A percentile compares a stretch with the other conserved stretches of the same genome.
phyloP scores from a whole-genome alignment of 495 filamentous ascomycete species.

The Lepidopterella palustris region DNA sequence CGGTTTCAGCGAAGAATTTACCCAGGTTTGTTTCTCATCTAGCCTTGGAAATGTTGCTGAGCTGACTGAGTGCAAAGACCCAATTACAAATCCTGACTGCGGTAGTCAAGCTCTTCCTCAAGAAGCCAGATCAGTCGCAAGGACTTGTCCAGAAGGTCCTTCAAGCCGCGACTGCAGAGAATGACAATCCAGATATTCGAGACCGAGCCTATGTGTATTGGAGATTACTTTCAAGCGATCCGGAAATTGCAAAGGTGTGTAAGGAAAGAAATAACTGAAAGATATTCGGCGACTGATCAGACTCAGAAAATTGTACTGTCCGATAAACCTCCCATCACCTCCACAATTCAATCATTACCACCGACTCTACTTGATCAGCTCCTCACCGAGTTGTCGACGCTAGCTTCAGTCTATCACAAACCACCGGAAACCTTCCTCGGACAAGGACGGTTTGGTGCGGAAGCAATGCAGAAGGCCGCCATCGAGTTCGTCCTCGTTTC shows the following conservation, averaged over 20 bases:
- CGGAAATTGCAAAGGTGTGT: constrained; percentile 71
- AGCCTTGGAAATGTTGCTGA: background rate
- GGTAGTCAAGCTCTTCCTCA: constrained; percentile 94
- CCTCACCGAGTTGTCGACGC: constrained; percentile 83
- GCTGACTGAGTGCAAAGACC: constrained; percentile 48
- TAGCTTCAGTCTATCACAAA: constrained; percentile 99
- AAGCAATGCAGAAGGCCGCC: constrained; percentile 88
- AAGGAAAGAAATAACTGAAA: background rate
- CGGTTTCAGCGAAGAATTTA: constrained; percentile 86
- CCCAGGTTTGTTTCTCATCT: constrained; percentile 51
- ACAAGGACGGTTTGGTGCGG: constrained; percentile 86
- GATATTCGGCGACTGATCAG: constrained; percentile 9
- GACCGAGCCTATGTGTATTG: constrained; percentile 98
- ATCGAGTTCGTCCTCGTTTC: constrained; percentile 59
- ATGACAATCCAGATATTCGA: constrained; percentile 94
- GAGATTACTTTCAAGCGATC: constrained; percentile 90
- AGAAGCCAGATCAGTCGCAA: constrained; percentile 84
- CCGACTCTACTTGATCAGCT: constrained; percentile 77
- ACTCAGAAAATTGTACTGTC: constrained; percentile 79
- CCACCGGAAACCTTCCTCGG: constrained; percentile 94
- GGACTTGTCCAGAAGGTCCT: constrained; percentile 88
- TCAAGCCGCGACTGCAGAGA: constrained; percentile 85
- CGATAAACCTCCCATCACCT: constrained; percentile 87
- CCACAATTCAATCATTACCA: constrained; percentile 84
- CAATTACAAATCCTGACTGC: constrained; percentile 95